phyloP scores from a whole-genome alignment of 768 basidiomycete genomes.

The Guyanaporus albipodus region DNA sequence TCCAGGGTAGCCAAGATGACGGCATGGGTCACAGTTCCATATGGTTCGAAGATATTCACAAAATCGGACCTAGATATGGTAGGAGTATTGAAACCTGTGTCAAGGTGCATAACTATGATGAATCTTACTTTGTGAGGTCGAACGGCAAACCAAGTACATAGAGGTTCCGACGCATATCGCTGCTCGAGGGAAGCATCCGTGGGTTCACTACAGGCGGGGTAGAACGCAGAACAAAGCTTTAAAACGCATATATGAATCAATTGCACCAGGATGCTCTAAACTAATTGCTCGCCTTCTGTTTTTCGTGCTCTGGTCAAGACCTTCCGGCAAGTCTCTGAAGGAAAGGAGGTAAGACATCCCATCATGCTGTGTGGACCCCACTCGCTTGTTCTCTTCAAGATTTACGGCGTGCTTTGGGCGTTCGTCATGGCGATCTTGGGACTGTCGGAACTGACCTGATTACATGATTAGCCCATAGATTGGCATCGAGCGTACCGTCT shows the following conservation, averaged over 20 bases:
- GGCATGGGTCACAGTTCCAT: constrained; percentile 67
- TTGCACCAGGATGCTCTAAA: background rate
- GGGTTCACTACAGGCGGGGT: background rate
- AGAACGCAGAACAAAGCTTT: constrained; percentile 38
- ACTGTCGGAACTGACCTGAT: constrained; percentile 13
- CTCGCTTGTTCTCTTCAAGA: constrained; percentile 12
- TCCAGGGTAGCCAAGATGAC: constrained; percentile 84
- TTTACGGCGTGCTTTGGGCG: background rate
- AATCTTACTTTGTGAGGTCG: constrained; percentile 66
- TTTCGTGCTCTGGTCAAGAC: constrained; percentile 51
- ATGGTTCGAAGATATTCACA: constrained; percentile 54
- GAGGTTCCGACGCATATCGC: constrained; percentile 64
- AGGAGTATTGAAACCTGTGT: background rate
- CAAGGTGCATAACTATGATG: background rate
- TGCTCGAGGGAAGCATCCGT: constrained; percentile 21
- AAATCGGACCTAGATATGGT: constrained; percentile 46
- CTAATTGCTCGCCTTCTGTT: constrained; percentile 46
- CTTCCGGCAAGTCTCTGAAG: constrained; percentile 9
- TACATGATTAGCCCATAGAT: background rate
- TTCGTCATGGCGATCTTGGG: constrained; percentile 6
- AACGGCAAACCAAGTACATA: constrained; percentile 85
- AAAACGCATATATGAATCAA: constrained; percentile 20
- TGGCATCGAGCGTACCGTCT: background rate
- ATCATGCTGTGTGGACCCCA: background rate
- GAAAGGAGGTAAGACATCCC: constrained; percentile 8